Percentiles rank a stretch among this genome's conserved stretches.
These are phyloP conservation scores for Trichosporon sp. DNA, from an alignment of 1,284 basidiomycete species.

Conservation along the genomic window DNA sequence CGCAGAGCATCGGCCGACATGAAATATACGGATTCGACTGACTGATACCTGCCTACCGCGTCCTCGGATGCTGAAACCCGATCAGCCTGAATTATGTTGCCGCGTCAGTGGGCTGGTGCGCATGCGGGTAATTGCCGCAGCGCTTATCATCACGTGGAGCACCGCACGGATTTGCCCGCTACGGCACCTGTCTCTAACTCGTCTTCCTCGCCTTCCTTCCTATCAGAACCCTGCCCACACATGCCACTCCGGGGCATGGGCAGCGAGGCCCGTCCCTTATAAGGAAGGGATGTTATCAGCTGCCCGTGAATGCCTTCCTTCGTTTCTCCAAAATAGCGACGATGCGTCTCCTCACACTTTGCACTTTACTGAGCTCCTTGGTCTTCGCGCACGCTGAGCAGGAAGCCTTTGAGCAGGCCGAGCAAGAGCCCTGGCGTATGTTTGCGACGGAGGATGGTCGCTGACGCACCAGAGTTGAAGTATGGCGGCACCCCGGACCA, in stretches of 20 bases:
- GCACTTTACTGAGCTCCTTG: background rate
- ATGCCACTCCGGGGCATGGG: background rate
- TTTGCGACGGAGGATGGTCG: background rate
- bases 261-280: background rate
- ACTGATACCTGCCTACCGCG: too few relatives aligned
- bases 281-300: background rate
- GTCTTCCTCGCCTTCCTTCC: background rate
- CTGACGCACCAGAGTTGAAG: conserved; percentile 16
- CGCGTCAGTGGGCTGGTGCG: background rate
- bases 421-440: conserved; percentile 17
- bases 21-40: too few relatives aligned
- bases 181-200: background rate
- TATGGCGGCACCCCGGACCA: conserved; percentile 40
- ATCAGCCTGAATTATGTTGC: background rate
- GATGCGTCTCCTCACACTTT: background rate
- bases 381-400: background rate
- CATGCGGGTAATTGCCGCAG: background rate
- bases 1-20: too few relatives aligned
- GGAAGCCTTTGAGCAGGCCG: conserved; percentile 4
- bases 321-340: too few relatives aligned
- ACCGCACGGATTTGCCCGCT: conserved; percentile 1
- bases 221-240: background rate
- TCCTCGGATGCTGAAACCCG: background rate
- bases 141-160: conserved; percentile 1
- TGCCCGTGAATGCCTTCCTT: background rate